Evolutionary conservation across 1,284 basidiomycete genomes (phyloP), one percentile per base, ranked within the genome.

Genomic region (Trametes versicolor): DNA sequence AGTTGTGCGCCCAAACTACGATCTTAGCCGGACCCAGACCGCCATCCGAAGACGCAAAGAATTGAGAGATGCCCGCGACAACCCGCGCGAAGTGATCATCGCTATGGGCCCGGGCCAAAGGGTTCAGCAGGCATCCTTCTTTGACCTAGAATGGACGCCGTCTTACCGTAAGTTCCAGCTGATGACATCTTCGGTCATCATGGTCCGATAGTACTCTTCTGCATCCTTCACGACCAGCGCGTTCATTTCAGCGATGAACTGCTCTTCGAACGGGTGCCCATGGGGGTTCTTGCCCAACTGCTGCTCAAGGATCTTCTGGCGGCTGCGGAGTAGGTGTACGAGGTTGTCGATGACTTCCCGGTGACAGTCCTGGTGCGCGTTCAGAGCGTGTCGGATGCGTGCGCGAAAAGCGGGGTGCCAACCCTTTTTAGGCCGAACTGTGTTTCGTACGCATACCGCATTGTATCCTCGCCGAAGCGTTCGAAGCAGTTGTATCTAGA

Each of bases 1-100:
- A 75, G 58, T 74, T 76, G 61, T 75, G 75, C 12, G 74, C 74
- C 74, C 74, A 76, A 10, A 76, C 72, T 4, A 76, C 71, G 25
- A 75, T 68, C 64, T 75, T 75, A 6, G 71, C 73, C 27, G 63
- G 65, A 23, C 63, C 60, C 1, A 64, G 58, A 32, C 67, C 63
- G 25, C 29, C 39, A 19, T 62, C 58, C 17, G 57, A 51, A 1
- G 62, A 52, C 2, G 71, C 73, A 3, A 73, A 60, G 54, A 71
- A 68, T 8, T 63, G 65, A 17, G 71, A 63, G 29, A 75, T 62
- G 49, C 71, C 63, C 6, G 67, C 63, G 3, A 76, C 63, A 15
- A 73, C 71, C 34, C 71, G 63, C 17, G 71, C 72, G 57, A 76
- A 76, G 51, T 75, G 74, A 47, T 73, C 71, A 56, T 76, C 75